Evolutionary conservation across 768 basidiomycete genomes (phyloP), one percentile per base, ranked within the genome.

Genomic region (Trametopsis cervina): DNA sequence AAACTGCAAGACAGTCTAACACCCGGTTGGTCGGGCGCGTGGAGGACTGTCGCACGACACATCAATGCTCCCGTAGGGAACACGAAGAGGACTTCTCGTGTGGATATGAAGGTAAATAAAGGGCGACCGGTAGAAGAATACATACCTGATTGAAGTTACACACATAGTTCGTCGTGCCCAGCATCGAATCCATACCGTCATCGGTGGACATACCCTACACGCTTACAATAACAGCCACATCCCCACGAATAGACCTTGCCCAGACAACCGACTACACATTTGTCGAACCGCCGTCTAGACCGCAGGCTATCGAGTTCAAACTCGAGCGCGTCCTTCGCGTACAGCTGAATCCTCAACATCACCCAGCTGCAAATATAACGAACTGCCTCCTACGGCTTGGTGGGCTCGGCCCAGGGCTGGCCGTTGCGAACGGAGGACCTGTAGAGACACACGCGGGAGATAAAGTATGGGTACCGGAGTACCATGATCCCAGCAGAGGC

Each of bases 381-480:
- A 33, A 33, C 15, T 33, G 29, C 29, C 7, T 33, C 29, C 15
- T 15, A 15, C 6, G 21, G n/a, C 20, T 54, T 5, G 50, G 27
- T 7, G 46, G 50, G 17, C 29, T 52, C 24, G 49, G 29, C 7
- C 9, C 15, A 7, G 29, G 29, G 29, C 29, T 7, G 15, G 29
- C 15, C 29, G 29, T 33, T 15, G 29, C 9, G 23, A 37, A 36
- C 2, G 35, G 17, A 2, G 54, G 54, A 29, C 50, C 56, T 13
- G 48, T 59, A n/a, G 53, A 58, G 40, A 33, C 29, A 7, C 9
- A 33, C 7, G 23, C 47, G 15, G 24, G 37, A 15, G 48, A 52
- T 12, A 50, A 52, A 43, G 26, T 48, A 17, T 57, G 53, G 57
- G 26, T 56, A 5, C 51, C 57, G 4, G 38, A 48, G 10, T 20